Conservation (phyloP, 106 monocot genomes). For the Dactylorhiza incarnata region DNA sequence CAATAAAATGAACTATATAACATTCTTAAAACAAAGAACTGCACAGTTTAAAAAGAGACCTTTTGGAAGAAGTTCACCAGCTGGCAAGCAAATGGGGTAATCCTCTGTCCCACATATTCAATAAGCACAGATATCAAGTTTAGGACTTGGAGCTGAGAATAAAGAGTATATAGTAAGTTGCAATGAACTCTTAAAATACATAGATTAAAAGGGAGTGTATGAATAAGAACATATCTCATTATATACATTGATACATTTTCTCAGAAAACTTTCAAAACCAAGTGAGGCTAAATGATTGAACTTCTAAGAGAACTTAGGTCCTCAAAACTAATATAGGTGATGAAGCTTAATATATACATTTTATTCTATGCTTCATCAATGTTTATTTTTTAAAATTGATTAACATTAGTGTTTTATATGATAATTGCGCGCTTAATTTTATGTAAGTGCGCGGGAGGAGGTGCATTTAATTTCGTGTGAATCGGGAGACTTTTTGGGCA, state of each 20-base stretch:
- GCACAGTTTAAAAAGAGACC: conserved; percentile 24
- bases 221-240: not conserved
- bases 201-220: not conserved
- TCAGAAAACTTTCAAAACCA: not conserved
- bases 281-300: not conserved
- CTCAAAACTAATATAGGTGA: not conserved
- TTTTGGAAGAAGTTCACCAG: conserved; percentile 69
- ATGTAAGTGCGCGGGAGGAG: too few relatives aligned
- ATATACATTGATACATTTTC: not conserved
- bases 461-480: too few relatives aligned
- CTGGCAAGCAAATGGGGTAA: conserved; percentile 69
- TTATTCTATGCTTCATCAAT: too few relatives aligned
- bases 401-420: too few relatives aligned
- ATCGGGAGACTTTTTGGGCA: too few relatives aligned
- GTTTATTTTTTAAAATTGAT: too few relatives aligned
- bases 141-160: conserved; percentile 73
- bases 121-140: conserved; percentile 86
- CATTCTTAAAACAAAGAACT: not conserved
- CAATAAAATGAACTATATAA: not conserved
- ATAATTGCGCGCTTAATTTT: too few relatives aligned
- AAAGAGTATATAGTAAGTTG: conserved; percentile 9
- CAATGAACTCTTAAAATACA: not conserved
- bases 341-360: too few relatives aligned
- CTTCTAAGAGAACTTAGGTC: not conserved
- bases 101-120: conserved; percentile 79